phyloP scores from a whole-genome alignment of 2,329 filamentous ascomycete genomes.

The Colletotrichum kahawae region DNA sequence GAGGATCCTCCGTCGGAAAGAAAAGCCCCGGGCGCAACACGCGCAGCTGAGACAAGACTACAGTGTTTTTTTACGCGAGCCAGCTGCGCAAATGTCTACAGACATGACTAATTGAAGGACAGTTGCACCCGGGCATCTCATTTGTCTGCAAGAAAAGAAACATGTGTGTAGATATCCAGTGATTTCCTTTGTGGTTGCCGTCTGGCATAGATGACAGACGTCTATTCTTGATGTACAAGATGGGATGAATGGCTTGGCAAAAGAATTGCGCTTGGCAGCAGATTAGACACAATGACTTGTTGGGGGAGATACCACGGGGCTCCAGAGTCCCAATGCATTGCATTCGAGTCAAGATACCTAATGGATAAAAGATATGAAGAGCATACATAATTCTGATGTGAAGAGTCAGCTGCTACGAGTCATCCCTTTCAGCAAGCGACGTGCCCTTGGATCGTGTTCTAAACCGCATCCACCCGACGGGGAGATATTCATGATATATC shows the following conservation, averaged over 20 bases:
- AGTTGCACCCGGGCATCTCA: background rate
- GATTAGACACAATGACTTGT: background rate
- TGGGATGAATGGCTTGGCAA: background rate
- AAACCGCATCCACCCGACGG: background rate
- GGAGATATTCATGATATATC: background rate
- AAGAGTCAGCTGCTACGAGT: background rate
- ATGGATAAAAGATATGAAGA: background rate
- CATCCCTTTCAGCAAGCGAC: background rate
- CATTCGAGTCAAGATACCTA: background rate
- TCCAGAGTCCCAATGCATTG: background rate
- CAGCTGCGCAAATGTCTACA: background rate
- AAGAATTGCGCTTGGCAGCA: background rate
- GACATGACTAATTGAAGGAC: conserved; percentile 2
- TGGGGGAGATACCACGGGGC: background rate
- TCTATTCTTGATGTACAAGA: background rate
- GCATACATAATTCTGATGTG: background rate
- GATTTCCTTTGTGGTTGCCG: background rate
- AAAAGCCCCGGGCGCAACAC: background rate
- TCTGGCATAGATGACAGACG: background rate
- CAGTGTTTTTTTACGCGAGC: background rate
- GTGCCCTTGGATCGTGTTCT: background rate
- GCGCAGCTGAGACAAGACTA: background rate
- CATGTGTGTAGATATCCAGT: background rate
- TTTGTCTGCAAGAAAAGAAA: background rate
- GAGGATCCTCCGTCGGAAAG: background rate